These are phyloP conservation scores for Ceraceosorus guamensis DNA, from an alignment of 1,284 basidiomycete species.

Conservation along the genomic window DNA sequence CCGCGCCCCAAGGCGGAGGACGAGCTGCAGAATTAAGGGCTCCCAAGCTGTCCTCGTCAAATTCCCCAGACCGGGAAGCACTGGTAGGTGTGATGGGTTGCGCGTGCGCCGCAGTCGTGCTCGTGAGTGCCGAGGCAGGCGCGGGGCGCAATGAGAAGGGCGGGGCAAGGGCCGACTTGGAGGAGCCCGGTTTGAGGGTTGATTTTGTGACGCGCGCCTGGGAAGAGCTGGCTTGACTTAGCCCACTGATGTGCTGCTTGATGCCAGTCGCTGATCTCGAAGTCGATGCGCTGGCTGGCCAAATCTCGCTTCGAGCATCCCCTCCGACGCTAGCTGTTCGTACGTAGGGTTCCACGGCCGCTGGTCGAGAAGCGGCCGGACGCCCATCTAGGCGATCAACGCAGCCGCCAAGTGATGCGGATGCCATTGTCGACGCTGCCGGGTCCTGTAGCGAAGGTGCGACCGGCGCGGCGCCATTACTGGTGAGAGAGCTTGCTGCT, in stretches of 20 bases:
- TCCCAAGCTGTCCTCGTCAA: background rate
- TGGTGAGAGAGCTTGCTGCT: background rate
- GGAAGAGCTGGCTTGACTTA: background rate
- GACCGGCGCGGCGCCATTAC: background rate
- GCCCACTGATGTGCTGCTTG: too few species aligned
- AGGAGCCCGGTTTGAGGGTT: background rate
- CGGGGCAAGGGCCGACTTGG: background rate
- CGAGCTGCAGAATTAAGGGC: background rate
- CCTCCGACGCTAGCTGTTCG: background rate
- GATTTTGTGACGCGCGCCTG: background rate
- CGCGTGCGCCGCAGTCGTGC: conserved; percentile 11
- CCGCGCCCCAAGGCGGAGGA: conserved; percentile 18
- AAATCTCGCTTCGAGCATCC: too few species aligned
- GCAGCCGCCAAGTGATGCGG: background rate
- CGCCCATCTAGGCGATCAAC: background rate
- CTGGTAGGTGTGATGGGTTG: background rate
- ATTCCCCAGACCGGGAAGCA: background rate
- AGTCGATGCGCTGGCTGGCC: too few species aligned
- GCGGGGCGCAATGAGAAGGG: background rate
- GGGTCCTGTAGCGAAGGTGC: background rate
- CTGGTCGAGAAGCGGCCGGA: background rate
- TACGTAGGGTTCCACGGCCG: background rate
- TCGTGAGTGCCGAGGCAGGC: background rate
- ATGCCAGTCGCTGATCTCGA: too few species aligned
- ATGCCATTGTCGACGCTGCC: background rate